These are phyloP conservation scores for Ogataea neopini DNA, from an alignment of 805 yeast genomes.

Conservation along the genomic window DNA sequence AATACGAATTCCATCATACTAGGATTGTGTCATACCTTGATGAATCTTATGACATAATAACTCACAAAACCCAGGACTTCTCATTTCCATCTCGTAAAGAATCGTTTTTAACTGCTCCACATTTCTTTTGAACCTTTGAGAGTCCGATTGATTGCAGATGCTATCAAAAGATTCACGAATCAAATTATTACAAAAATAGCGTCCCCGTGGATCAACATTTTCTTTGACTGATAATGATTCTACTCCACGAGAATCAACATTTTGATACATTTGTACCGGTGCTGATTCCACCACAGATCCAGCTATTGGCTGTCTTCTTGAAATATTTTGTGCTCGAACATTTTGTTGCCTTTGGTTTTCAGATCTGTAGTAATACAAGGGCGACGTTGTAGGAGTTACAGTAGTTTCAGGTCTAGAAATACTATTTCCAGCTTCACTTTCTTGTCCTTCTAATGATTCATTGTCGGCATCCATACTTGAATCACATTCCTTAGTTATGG, in stretches of 20 bases:
- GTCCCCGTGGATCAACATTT: conserved; percentile 19
- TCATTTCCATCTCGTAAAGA: conserved; percentile 19
- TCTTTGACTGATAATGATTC: conserved; percentile 14
- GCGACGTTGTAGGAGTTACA: conserved; percentile 22
- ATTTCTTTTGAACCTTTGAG: conserved; percentile 17
- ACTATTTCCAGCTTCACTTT: conserved; percentile 17
- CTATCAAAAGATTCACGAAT: conserved; percentile 19
- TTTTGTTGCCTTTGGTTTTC: conserved; percentile 12
- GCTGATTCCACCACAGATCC: neutral
- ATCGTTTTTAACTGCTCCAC: conserved; percentile 20
- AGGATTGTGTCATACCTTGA: conserved; percentile 16
- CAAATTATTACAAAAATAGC: conserved; percentile 18
- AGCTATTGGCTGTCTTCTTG: neutral
- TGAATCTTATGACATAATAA: conserved; percentile 18
- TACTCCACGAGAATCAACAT: neutral
- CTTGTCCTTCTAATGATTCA: conserved; percentile 16
- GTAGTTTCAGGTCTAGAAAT: conserved; percentile 17
- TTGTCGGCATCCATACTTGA: conserved; percentile 7
- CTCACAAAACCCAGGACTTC: conserved; percentile 22
- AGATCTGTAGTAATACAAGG: conserved; percentile 19
- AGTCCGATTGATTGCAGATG: conserved; percentile 15
- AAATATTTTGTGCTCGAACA: neutral
- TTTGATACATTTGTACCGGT: neutral
- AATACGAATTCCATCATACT: neutral
- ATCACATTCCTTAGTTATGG: conserved; percentile 1